Percentiles rank a stretch among this genome's conserved stretches.
Conservation (phyloP, 2,329 filamentous ascomycete genomes). For the Dothistroma pini region DNA sequence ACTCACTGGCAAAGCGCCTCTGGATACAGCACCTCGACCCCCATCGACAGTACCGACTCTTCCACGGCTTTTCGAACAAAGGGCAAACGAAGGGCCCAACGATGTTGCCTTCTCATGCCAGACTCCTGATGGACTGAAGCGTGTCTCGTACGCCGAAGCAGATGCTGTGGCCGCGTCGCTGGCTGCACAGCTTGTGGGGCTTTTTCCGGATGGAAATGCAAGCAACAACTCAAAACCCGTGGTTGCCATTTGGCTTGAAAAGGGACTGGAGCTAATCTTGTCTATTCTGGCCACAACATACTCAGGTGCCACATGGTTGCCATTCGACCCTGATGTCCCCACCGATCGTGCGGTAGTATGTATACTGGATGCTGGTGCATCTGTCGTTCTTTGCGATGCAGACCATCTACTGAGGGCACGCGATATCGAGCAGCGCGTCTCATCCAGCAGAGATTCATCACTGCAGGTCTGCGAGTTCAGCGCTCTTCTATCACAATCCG, state of each 20-base stretch:
- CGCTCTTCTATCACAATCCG: conserved; percentile 4
- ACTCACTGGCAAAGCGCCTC: conserved; percentile 16
- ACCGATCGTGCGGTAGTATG: conserved; percentile 22
- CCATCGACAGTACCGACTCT: conserved; percentile 20
- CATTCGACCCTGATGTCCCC: conserved; percentile 25
- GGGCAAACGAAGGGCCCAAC: conserved; percentile 13
- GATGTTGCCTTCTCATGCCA: conserved; percentile 22
- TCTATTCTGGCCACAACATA: conserved; percentile 26
- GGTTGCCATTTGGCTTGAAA: conserved; percentile 26
- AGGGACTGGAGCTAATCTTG: conserved; percentile 22
- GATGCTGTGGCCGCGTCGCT: conserved; percentile 17
- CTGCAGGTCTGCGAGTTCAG: conserved; percentile 15
- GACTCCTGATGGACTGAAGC: conserved; percentile 13
- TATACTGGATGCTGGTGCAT: conserved; percentile 17
- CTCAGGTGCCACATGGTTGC: conserved; percentile 27
- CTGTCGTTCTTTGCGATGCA: conserved; percentile 19
- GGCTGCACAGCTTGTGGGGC: conserved; percentile 11
- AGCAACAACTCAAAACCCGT: conserved; percentile 9
- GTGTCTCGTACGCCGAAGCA: conserved; percentile 21
- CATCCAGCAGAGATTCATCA: background rate
- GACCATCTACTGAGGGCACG: conserved; percentile 17
- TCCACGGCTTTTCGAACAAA: conserved; percentile 19
- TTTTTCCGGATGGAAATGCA: background rate
- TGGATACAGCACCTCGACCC: conserved; percentile 16
- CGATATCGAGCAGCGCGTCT: conserved; percentile 14